Base-by-base conservation (phyloP, 352 stramenopile genomes). In the Phytopythium mirpurense region DNA sequence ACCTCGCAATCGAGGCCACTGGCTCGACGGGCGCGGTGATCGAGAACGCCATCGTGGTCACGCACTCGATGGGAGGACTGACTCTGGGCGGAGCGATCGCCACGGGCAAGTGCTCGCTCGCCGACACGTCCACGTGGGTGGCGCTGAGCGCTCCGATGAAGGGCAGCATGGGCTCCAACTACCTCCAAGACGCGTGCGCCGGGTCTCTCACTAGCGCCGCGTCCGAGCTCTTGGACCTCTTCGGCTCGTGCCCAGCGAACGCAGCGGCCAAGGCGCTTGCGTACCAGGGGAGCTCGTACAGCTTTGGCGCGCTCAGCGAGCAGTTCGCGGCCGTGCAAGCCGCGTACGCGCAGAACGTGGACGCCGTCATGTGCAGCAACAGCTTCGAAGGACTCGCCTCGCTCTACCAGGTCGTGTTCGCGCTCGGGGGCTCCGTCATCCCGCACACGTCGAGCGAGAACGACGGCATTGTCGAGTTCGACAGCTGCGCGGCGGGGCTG, bases 11-110 rank as follows among this genome's bases (percentile, higher is more conserved):
- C 7, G 54, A 38, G 0, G 37, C 68, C 41, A 68, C 29, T 32
- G 29, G 53, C 15, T 50, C 29, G 29, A 32, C 58, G 2, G 56
- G 67, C 5, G 43, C 51, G 7, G 55, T 68, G 42, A 71, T 78
- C 34, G 51, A 67, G 16, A 61, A 78, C 42, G 68, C 70, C 1
- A 80, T 81, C 40, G 47, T 84, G 15, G 54, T 81, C 15, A 65
- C 65, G 14, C 70, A 84, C 48, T 84, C 73, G 0, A 81, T 81
- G 68, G 70, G 70, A 15, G 70, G 68, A 11, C 58, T 84, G 7
- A 52, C 72, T 15, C 29, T 78, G 16, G 70, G 56, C 37, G 51
- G 65, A 12, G 72, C 67, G 2, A 60, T 86, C 34, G 73, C 74
- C 7, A 71, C 52, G 2, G 65, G 65, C 16, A 69, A 67, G 34